phyloP scores from a whole-genome alignment of 495 filamentous ascomycete species.

The Astrothelium subdiscretum region DNA sequence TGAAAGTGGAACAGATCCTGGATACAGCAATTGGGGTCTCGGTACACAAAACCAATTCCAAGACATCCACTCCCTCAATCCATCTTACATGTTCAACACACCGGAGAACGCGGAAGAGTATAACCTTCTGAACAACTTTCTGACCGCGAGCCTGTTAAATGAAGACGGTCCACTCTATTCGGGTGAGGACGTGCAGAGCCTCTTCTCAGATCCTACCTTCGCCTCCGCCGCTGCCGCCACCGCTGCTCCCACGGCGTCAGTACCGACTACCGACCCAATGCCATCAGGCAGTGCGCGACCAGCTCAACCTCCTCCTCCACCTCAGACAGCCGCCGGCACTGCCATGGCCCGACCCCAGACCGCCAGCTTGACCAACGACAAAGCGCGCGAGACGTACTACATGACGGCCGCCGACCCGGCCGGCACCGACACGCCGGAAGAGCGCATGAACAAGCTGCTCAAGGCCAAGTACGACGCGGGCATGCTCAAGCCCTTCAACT shows the following conservation, averaged over 20 bases:
- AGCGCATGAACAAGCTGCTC: constrained; percentile 89
- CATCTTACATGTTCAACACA: constrained; percentile 89
- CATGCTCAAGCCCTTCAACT: constrained; percentile 91
- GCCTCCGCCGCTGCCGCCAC: constrained; percentile 14
- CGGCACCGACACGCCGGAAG: constrained; percentile 81
- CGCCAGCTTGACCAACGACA: constrained; percentile 57
- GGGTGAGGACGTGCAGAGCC: constrained; percentile 47
- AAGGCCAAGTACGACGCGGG: constrained; percentile 93
- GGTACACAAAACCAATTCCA: constrained; percentile 70
- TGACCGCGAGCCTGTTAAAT: constrained; percentile 77
- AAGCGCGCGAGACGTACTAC: constrained; percentile 83
- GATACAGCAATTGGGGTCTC: constrained; percentile 56
- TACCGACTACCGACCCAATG: constrained; percentile 4
- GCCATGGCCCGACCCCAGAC: constrained; percentile 48
- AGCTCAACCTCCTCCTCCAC: constrained; percentile 13
- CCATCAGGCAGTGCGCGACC: constrained; percentile 8
- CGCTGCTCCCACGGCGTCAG: constrained; percentile 6
- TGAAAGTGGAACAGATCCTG: constrained; percentile 34
- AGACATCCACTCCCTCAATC: constrained; percentile 89
- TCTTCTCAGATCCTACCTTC: constrained; percentile 46
- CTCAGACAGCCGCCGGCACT: constrained; percentile 32
- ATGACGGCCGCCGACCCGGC: constrained; percentile 92
- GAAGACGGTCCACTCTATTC: constrained; percentile 51
- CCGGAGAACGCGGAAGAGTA: constrained; percentile 93
- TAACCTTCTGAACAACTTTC: constrained; percentile 89